Evolutionary conservation across 1,284 basidiomycete species (phyloP).

Genomic region (Cutaneotrichosporon dermatis): DNA sequence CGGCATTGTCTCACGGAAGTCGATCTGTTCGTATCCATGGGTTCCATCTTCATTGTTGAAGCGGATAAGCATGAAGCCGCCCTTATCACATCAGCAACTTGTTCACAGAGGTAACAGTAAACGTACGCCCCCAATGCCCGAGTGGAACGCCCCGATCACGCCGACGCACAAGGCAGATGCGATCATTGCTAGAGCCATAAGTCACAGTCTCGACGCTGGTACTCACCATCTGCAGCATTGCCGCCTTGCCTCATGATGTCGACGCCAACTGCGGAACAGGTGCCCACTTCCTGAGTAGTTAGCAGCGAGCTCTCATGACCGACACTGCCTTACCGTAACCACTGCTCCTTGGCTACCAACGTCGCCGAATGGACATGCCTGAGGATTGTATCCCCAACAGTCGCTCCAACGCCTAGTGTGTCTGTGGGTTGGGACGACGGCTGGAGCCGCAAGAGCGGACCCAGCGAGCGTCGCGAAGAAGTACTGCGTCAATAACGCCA

Average conservation of each 20-base stretch:
- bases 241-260: constrained; percentile 46
- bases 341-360: constrained; percentile 25
- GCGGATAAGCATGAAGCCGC: constrained; percentile 19
- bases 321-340: constrained; percentile 19
- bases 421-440: background rate
- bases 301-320: too few relatives aligned
- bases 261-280: constrained; percentile 49
- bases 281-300: constrained; percentile 36
- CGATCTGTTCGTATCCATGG: constrained; percentile 43
- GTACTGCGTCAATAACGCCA: too few relatives aligned
- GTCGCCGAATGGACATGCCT: constrained; percentile 24
- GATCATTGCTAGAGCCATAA: constrained; percentile 21
- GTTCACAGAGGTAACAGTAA: background rate
- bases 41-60: constrained; percentile 23
- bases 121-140: constrained; percentile 47
- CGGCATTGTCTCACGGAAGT: constrained; percentile 50
- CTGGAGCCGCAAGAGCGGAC: background rate
- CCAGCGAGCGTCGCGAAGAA: background rate
- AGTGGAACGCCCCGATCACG: constrained; percentile 46
- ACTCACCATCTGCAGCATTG: constrained; percentile 46
- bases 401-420: constrained; percentile 16
- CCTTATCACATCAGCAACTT: constrained; percentile 1
- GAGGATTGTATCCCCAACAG: constrained; percentile 24
- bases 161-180: constrained; percentile 48
- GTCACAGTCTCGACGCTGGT: too few relatives aligned